Evolutionary conservation across 108 stramenopile species (phyloP), one percentile per base, ranked within the genome.

Genomic region (Conticribra guillardii): DNA sequence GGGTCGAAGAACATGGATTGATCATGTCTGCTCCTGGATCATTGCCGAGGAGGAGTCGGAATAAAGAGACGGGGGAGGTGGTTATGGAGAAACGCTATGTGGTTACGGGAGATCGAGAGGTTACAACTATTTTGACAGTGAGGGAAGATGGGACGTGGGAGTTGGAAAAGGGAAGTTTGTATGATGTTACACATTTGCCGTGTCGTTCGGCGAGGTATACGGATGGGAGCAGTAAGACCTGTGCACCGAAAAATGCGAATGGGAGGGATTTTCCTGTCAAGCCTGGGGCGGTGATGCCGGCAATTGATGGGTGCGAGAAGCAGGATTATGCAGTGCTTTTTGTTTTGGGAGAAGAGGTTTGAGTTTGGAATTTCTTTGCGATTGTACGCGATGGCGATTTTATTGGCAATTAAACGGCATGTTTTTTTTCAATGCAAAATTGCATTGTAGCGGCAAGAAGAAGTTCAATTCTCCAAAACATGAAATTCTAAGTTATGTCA

Each of bases 1-100:
- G 93, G 93, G 64, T 94, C 8, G 93, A 94, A 66, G 92, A 94
- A 60, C 92, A 94, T 61, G 92, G 85, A 11, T 58, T 83, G 46
- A 76, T 80, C 7, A 83, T 83, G 78, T 71, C 74, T 5, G 75
- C 71, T 34, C 82, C 78, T 4, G 82, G 53, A 54, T 72, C 66
- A 4, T 53, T 80, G 27, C 78, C 69, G 5, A 21, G 88, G 44
- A 81, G 64, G 22, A 76, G 63, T 19, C 18, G 85, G 9, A 85
- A 88, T 51, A 88, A 87, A 87, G 88, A 87, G 41, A 79, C 65
- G 34, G 77, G 59, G 71, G 67, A 46, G 53, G 23, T 62, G 56
- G 53, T 71, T 21, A 49, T 70, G 49, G 69, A 56, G 33, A 67
- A 63, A 60, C 41, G 32, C 9, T 84, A 81, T 57, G 63, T 83